Percentiles rank a stretch among this genome's conserved stretches.
Evolutionary conservation across 1,139 yeast genomes (phyloP).

Genomic region (Geotrichum siamense): DNA sequence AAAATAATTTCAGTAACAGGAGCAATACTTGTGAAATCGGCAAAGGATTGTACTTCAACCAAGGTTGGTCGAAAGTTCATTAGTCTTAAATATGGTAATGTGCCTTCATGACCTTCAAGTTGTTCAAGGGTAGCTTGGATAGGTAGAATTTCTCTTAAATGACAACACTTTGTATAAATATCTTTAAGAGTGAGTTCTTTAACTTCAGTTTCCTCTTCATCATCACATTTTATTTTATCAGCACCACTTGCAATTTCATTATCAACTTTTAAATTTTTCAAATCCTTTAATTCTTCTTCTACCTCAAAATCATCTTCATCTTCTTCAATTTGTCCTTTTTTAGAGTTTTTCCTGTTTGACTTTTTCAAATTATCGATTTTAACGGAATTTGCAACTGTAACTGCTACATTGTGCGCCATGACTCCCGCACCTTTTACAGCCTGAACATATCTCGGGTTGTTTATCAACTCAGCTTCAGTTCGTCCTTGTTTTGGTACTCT

Average conservation of each 20-base stretch:
- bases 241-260: neutral
- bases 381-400: slow-evolving; percentile 30
- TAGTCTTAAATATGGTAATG: slow-evolving; percentile 68
- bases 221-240: neutral
- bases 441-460: slow-evolving; percentile 2
- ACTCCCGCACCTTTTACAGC: slow-evolving; percentile 29
- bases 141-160: slow-evolving; percentile 83
- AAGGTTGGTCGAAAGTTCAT: slow-evolving; percentile 86
- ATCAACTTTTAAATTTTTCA: neutral
- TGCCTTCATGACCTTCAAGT: slow-evolving; percentile 65
- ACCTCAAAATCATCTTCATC: neutral
- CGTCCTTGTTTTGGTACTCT: slow-evolving; percentile 71
- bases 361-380: slow-evolving; percentile 14
- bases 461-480: neutral
- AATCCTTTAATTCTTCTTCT: slow-evolving; percentile 1
- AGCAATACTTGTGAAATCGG: slow-evolving; percentile 78
- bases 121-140: slow-evolving; percentile 87
- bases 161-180: slow-evolving; percentile 89
- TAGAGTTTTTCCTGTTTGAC: neutral
- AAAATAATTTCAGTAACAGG: slow-evolving; percentile 73
- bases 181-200: slow-evolving; percentile 47
- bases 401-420: slow-evolving; percentile 32
- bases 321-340: neutral
- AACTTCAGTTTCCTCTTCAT: neutral
- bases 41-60: slow-evolving; percentile 78